These are phyloP conservation scores for Wakefieldia striispora DNA, from an alignment of 768 basidiomycete species.

Conservation along the genomic window DNA sequence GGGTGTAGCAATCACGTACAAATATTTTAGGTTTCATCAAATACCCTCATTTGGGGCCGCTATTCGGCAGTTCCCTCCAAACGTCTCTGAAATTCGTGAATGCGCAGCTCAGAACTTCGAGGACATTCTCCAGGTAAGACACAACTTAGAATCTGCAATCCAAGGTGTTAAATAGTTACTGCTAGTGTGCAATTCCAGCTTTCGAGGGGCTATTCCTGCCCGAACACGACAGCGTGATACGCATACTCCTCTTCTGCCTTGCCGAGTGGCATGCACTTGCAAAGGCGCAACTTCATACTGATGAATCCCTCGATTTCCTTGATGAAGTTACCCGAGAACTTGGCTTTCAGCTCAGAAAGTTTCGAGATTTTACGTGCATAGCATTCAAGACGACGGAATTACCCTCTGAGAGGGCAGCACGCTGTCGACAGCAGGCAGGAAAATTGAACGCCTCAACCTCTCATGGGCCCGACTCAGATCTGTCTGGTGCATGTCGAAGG, in stretches of 20 bases:
- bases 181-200: slow-evolving; percentile 33
- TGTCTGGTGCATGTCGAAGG: not conserved
- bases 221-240: slow-evolving; percentile 21
- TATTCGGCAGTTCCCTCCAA: slow-evolving; percentile 35
- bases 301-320: slow-evolving; percentile 20
- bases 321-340: slow-evolving; percentile 15
- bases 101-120: slow-evolving; percentile 40
- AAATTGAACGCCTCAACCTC: not conserved
- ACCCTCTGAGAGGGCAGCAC: slow-evolving; percentile 18
- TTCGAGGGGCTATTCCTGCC: slow-evolving; percentile 31
- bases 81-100: slow-evolving; percentile 36
- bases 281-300: slow-evolving; percentile 35
- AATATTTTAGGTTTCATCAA: slow-evolving; percentile 10
- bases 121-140: slow-evolving; percentile 39
- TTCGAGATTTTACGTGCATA: slow-evolving; percentile 24
- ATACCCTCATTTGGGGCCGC: slow-evolving; percentile 28
- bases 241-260: slow-evolving; percentile 20
- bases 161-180: not conserved
- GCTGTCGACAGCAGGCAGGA: slow-evolving; percentile 2
- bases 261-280: slow-evolving; percentile 36
- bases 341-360: slow-evolving; percentile 20
- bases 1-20: not conserved
- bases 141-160: no score
- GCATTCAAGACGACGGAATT: slow-evolving; percentile 27
- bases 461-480: not conserved